phyloP scores from a whole-genome alignment of 2,329 filamentous ascomycete genomes.

The Trichoderma sp. region DNA sequence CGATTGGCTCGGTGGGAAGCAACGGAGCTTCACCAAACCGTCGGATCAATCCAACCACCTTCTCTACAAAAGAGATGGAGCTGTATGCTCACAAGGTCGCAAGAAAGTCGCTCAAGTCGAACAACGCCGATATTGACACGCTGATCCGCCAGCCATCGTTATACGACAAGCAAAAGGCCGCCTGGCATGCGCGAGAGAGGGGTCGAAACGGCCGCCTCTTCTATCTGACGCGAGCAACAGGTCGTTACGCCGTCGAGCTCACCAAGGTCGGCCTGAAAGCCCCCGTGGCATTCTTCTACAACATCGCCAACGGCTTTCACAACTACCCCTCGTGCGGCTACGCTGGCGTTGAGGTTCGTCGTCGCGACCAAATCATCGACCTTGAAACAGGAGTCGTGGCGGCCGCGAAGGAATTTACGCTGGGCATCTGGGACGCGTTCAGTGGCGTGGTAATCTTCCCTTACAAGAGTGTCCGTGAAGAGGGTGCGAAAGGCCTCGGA shows the following conservation, averaged over 20 bases:
- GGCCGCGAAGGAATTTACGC: slow-evolving; percentile 65
- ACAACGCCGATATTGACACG: slow-evolving; percentile 45
- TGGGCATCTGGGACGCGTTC: slow-evolving; percentile 69
- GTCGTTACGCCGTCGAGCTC: slow-evolving; percentile 61
- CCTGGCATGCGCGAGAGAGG: slow-evolving; percentile 35
- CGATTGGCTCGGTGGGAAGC: neutral
- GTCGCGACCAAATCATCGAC: slow-evolving; percentile 67
- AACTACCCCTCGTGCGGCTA: slow-evolving; percentile 69
- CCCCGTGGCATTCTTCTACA: slow-evolving; percentile 69
- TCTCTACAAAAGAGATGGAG: slow-evolving; percentile 39
- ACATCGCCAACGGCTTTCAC: slow-evolving; percentile 71
- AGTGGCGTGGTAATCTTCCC: slow-evolving; percentile 68
- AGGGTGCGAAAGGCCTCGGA: slow-evolving; percentile 61
- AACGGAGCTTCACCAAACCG: slow-evolving; percentile 10
- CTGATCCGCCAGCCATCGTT: slow-evolving; percentile 31
- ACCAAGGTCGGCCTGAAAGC: slow-evolving; percentile 63
- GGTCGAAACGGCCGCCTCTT: slow-evolving; percentile 36
- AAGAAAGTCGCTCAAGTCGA: slow-evolving; percentile 49
- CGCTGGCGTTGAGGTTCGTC: slow-evolving; percentile 62
- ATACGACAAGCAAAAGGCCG: slow-evolving; percentile 33
- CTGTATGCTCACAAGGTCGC: slow-evolving; percentile 38
- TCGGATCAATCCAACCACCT: slow-evolving; percentile 3
- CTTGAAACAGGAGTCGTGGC: slow-evolving; percentile 61
- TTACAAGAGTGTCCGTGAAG: slow-evolving; percentile 62
- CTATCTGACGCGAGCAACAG: slow-evolving; percentile 45